Percentiles rank a stretch among this genome's conserved stretches.
Conservation (phyloP, 768 basidiomycete genomes). For the Mycena alexandri region DNA sequence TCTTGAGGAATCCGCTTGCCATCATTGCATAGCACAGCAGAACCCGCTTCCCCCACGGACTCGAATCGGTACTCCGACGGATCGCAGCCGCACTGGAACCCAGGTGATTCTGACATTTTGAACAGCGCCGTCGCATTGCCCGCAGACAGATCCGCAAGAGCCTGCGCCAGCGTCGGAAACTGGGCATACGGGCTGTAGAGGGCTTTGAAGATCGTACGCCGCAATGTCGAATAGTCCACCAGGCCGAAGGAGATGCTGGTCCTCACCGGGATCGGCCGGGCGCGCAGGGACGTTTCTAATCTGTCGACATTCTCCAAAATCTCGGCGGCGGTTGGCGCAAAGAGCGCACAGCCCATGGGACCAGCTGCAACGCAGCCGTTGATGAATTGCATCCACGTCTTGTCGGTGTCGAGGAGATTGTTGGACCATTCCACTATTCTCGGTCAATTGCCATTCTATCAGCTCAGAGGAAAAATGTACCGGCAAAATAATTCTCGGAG, state of each 20-base stretch:
- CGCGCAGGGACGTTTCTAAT: slow-evolving; percentile 47
- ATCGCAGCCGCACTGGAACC: slow-evolving; percentile 50
- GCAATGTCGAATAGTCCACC: slow-evolving; percentile 51
- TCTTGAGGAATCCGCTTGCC: slow-evolving; percentile 10
- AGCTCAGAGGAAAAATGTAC: neutral
- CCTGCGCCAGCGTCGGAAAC: slow-evolving; percentile 52
- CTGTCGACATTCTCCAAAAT: slow-evolving; percentile 52
- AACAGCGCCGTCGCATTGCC: slow-evolving; percentile 49
- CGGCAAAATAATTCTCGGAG: slow-evolving; percentile 29
- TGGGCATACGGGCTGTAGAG: slow-evolving; percentile 52
- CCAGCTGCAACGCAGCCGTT: slow-evolving; percentile 53
- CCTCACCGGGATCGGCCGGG: slow-evolving; percentile 50
- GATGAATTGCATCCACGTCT: slow-evolving; percentile 51
- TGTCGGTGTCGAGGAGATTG: slow-evolving; percentile 47
- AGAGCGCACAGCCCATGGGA: slow-evolving; percentile 52
- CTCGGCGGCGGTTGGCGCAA: slow-evolving; percentile 49
- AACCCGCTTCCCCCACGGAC: neutral
- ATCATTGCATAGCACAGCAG: slow-evolving; percentile 29
- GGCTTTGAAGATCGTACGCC: slow-evolving; percentile 45
- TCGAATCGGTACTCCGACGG: slow-evolving; percentile 26
- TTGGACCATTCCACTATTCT: slow-evolving; percentile 22
- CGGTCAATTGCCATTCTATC: neutral
- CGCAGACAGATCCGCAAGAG: slow-evolving; percentile 49
- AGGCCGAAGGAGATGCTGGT: slow-evolving; percentile 49
- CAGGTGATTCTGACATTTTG: slow-evolving; percentile 26